Evolutionary conservation across 305 asterid species (phyloP), one percentile per base, ranked within the genome.

Genomic region (Striga hermonthica): DNA sequence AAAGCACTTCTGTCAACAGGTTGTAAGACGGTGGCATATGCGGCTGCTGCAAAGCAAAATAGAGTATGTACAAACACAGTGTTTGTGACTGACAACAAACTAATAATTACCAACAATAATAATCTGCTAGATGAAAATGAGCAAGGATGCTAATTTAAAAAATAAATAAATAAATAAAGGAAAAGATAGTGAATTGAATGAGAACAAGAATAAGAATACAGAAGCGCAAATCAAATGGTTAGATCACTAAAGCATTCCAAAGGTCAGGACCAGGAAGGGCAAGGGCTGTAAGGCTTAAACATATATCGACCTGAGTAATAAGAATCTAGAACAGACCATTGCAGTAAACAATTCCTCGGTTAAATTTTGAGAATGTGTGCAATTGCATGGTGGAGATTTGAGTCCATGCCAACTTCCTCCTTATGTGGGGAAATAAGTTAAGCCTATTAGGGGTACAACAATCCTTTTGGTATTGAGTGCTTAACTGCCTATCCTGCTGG

Each of bases 281-380:
- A 74, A 75, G 80, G 73, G 72, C 72, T 70, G 69, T 70, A 74
- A 75, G 80, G 73, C 73, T 73, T 70, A 81, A 82, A 83, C 86
- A 78, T 75, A 80, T 76, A 78, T 79, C 72, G 80, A 86, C 93
- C 93, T 83, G 95, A 86, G 82, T 80, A 84, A 71, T 82, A 72
- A 86, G 92, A 90, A 76, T 80, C 97, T 86, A 93, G 97, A 75
- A 93, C 99, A 83, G 91, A 90, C 99, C 99, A 80, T 90, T 93
- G 95, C 96, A 93, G 80, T 76, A 88, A 83, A 88, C 67, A 81
- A 77, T 79, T 72, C 88, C 83, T 70, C 78, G 90, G 79, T 82
- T 90, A 75, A 75, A 78, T 75, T 88, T 85, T 65, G 97, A 74
- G 79, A 75, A 73, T 69, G 85, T 77, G 76, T 69, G 72, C 70